A percentile compares a stretch with the other conserved stretches of the same genome.
Conservation (phyloP, 2,329 filamentous ascomycete species). For the Exophiala alcalophila region DNA sequence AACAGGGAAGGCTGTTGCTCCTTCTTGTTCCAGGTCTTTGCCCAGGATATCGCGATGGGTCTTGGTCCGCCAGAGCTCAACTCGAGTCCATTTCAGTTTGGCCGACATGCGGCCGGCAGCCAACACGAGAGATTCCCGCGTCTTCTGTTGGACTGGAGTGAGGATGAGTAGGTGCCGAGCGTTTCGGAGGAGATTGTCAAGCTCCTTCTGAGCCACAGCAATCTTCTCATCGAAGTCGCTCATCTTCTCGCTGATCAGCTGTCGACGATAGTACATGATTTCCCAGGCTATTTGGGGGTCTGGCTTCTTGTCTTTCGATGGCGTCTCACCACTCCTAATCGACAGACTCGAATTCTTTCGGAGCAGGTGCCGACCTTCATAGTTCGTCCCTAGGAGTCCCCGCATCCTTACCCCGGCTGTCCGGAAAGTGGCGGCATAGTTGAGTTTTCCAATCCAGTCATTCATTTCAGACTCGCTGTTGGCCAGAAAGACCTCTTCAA, state of each 20-base stretch:
- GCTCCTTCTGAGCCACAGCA: constrained; percentile 66
- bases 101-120: constrained; percentile 81
- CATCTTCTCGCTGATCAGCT: constrained; percentile 81
- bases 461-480: constrained; percentile 90
- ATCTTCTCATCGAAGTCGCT: constrained; percentile 78
- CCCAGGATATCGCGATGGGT: constrained; percentile 86
- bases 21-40: constrained; percentile 80
- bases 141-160: constrained; percentile 86
- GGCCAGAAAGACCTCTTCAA: constrained; percentile 87
- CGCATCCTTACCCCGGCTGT: constrained; percentile 89
- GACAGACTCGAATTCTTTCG: constrained; percentile 61
- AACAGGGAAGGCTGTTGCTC: constrained; percentile 30
- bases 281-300: constrained; percentile 82
- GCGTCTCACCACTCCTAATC: constrained; percentile 61
- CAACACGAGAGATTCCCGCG: constrained; percentile 78
- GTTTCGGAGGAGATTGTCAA: constrained; percentile 82
- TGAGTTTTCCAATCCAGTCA: constrained; percentile 93
- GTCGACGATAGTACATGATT: constrained; percentile 74
- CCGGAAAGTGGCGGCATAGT: constrained; percentile 91
- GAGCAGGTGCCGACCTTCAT: constrained; percentile 72
- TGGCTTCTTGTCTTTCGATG: constrained; percentile 19
- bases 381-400: constrained; percentile 77
- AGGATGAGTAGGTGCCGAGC: constrained; percentile 85
- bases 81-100: constrained; percentile 87
- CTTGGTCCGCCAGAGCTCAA: constrained; percentile 87